phyloP scores from a whole-genome alignment of 768 basidiomycete genomes.

The Roridomyces roridus region DNA sequence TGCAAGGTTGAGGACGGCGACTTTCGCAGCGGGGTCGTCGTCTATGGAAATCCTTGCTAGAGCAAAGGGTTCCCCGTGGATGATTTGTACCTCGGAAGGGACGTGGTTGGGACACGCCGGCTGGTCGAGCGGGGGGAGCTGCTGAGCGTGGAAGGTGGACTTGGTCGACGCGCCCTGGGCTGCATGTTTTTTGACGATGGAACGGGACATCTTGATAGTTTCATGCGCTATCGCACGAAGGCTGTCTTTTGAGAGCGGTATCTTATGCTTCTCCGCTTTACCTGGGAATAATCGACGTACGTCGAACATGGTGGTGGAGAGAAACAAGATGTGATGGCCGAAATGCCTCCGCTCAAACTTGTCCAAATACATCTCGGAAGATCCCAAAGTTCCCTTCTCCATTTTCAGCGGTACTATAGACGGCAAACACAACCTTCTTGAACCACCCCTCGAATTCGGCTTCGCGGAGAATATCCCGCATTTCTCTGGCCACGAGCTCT shows the following conservation, averaged over 20 bases:
- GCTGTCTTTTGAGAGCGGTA: neutral
- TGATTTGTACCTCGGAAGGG: constrained; percentile 29
- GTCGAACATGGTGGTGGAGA: too few species aligned
- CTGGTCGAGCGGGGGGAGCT: constrained; percentile 33
- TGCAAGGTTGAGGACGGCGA: constrained; percentile 46
- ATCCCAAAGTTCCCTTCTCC: constrained; percentile 42
- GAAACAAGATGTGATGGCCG: too few species aligned
- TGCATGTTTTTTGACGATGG: constrained; percentile 32
- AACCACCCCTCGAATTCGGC: constrained; percentile 51
- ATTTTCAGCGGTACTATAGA: constrained; percentile 41
- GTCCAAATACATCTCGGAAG: constrained; percentile 42
- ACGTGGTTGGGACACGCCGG: constrained; percentile 20
- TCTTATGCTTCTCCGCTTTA: too few species aligned
- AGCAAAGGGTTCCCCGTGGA: constrained; percentile 46
- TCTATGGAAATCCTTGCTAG: constrained; percentile 38
- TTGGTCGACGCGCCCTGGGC: constrained; percentile 37
- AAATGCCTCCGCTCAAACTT: constrained; percentile 32
- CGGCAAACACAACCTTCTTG: constrained; percentile 45
- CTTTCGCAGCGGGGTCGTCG: constrained; percentile 33
- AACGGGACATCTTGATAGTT: constrained; percentile 33
- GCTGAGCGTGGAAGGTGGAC: constrained; percentile 34
- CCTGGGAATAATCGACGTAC: too few species aligned
- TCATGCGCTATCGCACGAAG: constrained; percentile 29
- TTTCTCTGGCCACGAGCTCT: constrained; percentile 44
- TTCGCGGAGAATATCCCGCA: constrained; percentile 47